Base-by-base conservation (phyloP, 23 red algal species). In the Agarophyton chilense region DNA sequence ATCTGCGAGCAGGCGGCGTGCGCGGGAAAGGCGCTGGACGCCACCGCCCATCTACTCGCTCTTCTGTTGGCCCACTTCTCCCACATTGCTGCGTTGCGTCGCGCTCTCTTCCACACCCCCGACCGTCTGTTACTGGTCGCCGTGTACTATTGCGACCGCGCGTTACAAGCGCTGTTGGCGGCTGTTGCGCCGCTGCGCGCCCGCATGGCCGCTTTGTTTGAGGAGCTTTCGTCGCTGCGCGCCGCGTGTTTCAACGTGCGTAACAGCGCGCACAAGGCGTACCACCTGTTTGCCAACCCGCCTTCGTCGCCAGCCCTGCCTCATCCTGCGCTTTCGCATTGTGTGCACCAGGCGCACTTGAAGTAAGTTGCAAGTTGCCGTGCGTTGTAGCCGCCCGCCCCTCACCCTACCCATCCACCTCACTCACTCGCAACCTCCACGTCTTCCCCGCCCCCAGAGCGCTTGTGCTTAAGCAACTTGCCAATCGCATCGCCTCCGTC, bases 1-100 rank as follows among this genome's bases (percentile, higher is more conserved):
- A 84, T 65, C 39, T 84, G 80, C 7, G 53, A 84, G 4, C 80
- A 68, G 22, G 61, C 43, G 0, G 33, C 29, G 19, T 31, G 53
- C 56, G 60, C 58, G 19, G 80, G 80, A 49, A 66, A 34, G 17
- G 80, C 80, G 29, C 43, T 84, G 57, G 80, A 84, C 36, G 24
- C 42, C 34, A 45, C 26, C 31, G 58, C 52, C 12, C 28, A 70
- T 26, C 25, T 42, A 7, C 41, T 62, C 28, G 32, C 36, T 22
- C 40, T 25, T 2, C 4, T 84, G 24, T 19, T 65, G 34, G 52
- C 60, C 21, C 80, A 84, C 17, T 84, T 84, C 68, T 26, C 52
- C 19, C 54, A 33, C 38, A 39, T 68, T 5, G 52, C 80, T 2
- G 80, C 29, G 42, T 28, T 64, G 36, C 26, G 80, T 9, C 13